Evolutionary conservation across 2,329 filamentous ascomycete species (phyloP), one percentile per base, ranked within the genome.

Genomic region (Fusarium decemcellulare): DNA sequence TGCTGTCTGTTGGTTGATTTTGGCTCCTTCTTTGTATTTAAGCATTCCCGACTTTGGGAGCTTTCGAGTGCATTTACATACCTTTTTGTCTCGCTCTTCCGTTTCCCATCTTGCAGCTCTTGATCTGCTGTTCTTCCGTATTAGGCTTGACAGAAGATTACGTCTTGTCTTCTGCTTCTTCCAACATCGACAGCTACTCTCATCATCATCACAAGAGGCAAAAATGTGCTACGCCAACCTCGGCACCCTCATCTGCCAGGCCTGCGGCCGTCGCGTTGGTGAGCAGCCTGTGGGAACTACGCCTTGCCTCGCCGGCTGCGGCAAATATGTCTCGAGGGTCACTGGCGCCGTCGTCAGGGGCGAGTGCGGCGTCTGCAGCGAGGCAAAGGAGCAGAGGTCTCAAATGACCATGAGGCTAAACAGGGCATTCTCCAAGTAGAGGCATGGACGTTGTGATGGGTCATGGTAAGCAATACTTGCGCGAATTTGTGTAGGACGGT

Each of bases 271-370:
- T 7, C 70, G 69, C 12, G 67, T 76, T 9, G 69, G 72, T 32
- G 74, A 76, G 40, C 66, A 72, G 27, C 62, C 69, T 29, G 43
- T 69, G 23, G 73, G 74, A 51, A 72, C 67, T 32, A 67, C 74
- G 32, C 70, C 71, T 15, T 76, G 74, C 56, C 50, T 65, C 50
- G 34, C 63, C 23, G 70, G 61, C 50, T 76, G 74, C 57, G 74
- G 74, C 40, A 76, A 75, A 68, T 76, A 72, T 48, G 64, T 76
- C 55, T 76, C 72, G 37, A 67, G 70, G 16, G 70, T 74, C 44
- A 75, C 74, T n/a, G 61, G 54, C 27, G 63, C 67, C 40, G 67
- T 67, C 12, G 66, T 76, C 34, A 53, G 63, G 37, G 72, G 67
- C 60, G 72, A 76, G 63, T 76, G 74, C 52, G 61, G 59, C 36